A percentile compares a stretch with the other conserved stretches of the same genome.
These are phyloP conservation scores for Quercus ilex DNA, from an alignment of 306 rosid species.

Conservation along the genomic window DNA sequence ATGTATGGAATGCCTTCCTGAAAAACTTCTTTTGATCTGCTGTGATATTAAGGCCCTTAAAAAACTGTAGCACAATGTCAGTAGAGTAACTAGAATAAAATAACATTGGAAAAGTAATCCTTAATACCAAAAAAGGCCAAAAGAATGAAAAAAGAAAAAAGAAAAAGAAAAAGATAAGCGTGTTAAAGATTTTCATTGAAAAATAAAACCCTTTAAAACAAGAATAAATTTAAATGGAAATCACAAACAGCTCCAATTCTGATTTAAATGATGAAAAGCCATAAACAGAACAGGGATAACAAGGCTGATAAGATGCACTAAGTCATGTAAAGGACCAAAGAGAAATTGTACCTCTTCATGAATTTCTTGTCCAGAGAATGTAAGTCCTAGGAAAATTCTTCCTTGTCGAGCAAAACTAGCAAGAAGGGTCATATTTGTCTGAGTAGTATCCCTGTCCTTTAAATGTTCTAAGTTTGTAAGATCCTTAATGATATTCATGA, in stretches of 20 bases:
- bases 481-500: constrained; percentile 81
- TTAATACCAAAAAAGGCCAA: constrained; percentile 14
- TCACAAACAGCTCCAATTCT: constrained; percentile 3
- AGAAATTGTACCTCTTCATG: constrained; percentile 68
- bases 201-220: background rate
- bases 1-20: constrained; percentile 75
- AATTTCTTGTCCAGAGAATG: constrained; percentile 71
- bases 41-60: constrained; percentile 82
- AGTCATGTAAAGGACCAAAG: constrained; percentile 6
- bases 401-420: constrained; percentile 99
- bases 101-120: constrained; percentile 2
- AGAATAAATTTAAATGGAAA: background rate
- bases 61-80: constrained; percentile 65
- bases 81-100: constrained; percentile 26
- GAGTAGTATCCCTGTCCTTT: constrained; percentile 88
- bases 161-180: background rate
- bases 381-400: constrained; percentile 80
- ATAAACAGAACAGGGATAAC: background rate
- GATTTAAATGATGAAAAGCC: constrained; percentile 15
- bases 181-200: background rate
- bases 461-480: constrained; percentile 83
- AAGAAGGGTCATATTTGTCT: constrained; percentile 95
- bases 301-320: background rate
- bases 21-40: constrained; percentile 85
- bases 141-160: background rate